Evolutionary conservation across 2,329 filamentous ascomycete species (phyloP).

Genomic region (Fusarium chuoi): DNA sequence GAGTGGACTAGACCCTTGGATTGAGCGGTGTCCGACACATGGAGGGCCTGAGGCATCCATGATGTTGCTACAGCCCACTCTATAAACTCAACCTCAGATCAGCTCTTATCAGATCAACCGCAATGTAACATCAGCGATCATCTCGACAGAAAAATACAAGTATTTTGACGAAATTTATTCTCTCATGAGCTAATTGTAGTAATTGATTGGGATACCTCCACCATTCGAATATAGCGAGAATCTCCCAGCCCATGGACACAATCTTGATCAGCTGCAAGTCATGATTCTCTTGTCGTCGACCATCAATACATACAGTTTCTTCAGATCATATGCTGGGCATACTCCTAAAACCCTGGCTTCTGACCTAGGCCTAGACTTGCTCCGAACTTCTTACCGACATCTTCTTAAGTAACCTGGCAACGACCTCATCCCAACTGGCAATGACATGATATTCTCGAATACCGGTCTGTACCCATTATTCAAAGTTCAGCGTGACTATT

Average conservation of each 20-base stretch:
- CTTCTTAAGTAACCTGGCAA: neutral
- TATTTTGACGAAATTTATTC: neutral
- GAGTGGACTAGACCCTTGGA: slow-evolving; percentile 16
- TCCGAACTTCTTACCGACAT: neutral
- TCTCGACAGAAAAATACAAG: neutral
- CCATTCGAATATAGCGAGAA: neutral
- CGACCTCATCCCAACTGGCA: neutral
- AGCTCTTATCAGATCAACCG: neutral
- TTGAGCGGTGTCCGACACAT: slow-evolving; percentile 18
- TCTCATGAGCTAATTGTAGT: neutral
- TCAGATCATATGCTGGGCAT: neutral
- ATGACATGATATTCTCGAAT: neutral
- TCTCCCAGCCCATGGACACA: neutral
- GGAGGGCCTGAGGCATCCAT: slow-evolving; percentile 25
- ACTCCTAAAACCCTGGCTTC: neutral
- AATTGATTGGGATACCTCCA: neutral
- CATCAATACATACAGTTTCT: neutral
- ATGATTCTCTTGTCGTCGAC: neutral
- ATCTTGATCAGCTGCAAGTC: neutral
- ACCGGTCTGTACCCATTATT: neutral
- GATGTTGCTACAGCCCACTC: slow-evolving; percentile 6
- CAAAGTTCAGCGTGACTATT: neutral
- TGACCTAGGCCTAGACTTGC: neutral
- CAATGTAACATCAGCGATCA: neutral
- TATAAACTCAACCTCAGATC: slow-evolving; percentile 13